Evolutionary conservation across 1,284 basidiomycete genomes (phyloP).

Genomic region (Moniliophthora roreri): DNA sequence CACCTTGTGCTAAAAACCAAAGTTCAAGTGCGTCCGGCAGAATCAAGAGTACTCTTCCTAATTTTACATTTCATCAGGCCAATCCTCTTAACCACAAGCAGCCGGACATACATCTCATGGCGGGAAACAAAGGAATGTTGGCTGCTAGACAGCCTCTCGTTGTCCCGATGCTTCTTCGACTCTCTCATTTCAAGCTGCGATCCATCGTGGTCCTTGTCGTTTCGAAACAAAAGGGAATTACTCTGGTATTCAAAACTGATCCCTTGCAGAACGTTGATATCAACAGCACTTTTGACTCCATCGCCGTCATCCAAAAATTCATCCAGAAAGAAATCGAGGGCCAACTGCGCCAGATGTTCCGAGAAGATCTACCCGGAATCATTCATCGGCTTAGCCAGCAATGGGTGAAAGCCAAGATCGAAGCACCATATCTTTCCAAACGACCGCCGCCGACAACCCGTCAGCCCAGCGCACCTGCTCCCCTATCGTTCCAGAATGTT

Average conservation of each 20-base stretch:
- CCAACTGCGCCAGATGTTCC: slow-evolving; percentile 96
- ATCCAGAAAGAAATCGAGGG: slow-evolving; percentile 97
- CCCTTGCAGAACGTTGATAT: slow-evolving; percentile 98
- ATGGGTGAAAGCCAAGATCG: slow-evolving; percentile 89
- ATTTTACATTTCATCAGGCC: slow-evolving; percentile 50
- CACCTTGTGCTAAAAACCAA: slow-evolving; percentile 95
- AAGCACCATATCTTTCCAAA: slow-evolving; percentile 72
- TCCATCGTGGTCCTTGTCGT: slow-evolving; percentile 98
- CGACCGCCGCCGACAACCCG: slow-evolving; percentile 32
- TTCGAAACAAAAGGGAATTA: slow-evolving; percentile 96
- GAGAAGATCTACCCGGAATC: slow-evolving; percentile 95
- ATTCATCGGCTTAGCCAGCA: slow-evolving; percentile 95
- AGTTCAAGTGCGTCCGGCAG: slow-evolving; percentile 87
- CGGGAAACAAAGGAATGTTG: slow-evolving; percentile 79
- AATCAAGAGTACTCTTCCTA: no score
- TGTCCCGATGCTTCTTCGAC: slow-evolving; percentile 97
- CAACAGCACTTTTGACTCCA: slow-evolving; percentile 96
- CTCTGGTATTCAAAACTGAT: slow-evolving; percentile 99
- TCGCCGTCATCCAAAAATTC: slow-evolving; percentile 96
- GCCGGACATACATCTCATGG: slow-evolving; percentile 77
- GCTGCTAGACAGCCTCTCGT: slow-evolving; percentile 92
- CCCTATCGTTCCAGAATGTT: slow-evolving; percentile 19
- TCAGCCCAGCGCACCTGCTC: slow-evolving; percentile 19
- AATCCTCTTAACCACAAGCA: slow-evolving; percentile 94
- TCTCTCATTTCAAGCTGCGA: slow-evolving; percentile 90